phyloP scores from a whole-genome alignment of 495 filamentous ascomycete genomes.

The Polyplosphaeria fusca region DNA sequence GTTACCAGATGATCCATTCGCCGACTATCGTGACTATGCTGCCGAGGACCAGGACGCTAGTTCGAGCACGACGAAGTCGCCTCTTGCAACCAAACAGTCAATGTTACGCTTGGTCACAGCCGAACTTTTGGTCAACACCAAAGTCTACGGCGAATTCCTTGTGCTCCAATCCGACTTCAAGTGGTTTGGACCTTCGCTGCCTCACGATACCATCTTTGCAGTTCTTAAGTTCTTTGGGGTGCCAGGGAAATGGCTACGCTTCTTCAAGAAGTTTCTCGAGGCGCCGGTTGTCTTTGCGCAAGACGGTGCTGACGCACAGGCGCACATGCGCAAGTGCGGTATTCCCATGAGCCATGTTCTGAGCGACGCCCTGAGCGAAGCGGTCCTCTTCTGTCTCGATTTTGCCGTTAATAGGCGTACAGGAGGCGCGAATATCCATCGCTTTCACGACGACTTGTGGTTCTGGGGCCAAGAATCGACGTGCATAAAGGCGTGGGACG shows the following conservation, averaged over 20 bases:
- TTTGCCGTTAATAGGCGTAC: constrained; percentile 37
- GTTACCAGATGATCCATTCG: constrained; percentile 34
- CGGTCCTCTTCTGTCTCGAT: constrained; percentile 37
- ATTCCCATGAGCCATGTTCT: constrained; percentile 34
- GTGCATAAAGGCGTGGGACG: constrained; percentile 31
- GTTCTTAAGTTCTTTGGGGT: constrained; percentile 37
- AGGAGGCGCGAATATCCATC: constrained; percentile 30
- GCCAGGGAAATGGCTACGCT: constrained; percentile 32
- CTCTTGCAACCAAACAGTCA: constrained; percentile 31
- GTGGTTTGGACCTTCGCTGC: constrained; percentile 31
- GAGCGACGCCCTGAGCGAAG: constrained; percentile 34
- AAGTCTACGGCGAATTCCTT: constrained; percentile 32
- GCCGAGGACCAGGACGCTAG: constrained; percentile 8
- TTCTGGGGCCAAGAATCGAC: constrained; percentile 34
- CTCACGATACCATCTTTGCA: constrained; percentile 33
- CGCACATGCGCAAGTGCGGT: constrained; percentile 31
- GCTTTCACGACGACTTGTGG: constrained; percentile 40
- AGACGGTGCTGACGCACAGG: constrained; percentile 23
- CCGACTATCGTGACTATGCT: constrained; percentile 25
- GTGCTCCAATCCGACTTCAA: constrained; percentile 36
- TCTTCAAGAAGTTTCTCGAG: constrained; percentile 36
- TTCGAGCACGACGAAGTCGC: constrained; percentile 16
- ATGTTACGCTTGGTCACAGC: constrained; percentile 33
- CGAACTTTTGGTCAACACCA: constrained; percentile 34
- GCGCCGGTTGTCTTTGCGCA: constrained; percentile 33